Evolutionary conservation across 2,329 filamentous ascomycete genomes (phyloP), one percentile per base, ranked within the genome.

Genomic region (Alternaria gaisen): DNA sequence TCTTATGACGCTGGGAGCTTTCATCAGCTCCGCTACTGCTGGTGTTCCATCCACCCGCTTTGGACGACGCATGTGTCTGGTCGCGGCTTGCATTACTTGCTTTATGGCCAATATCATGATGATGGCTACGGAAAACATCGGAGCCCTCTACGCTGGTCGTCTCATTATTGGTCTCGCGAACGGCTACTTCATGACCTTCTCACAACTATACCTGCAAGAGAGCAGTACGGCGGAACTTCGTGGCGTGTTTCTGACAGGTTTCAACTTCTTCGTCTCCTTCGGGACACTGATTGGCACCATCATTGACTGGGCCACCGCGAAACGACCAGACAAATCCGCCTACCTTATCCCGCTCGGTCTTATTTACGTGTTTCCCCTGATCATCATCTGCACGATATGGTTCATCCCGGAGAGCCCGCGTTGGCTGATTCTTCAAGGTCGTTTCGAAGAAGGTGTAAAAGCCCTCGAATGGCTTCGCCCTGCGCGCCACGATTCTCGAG

Each of bases 151-250:
- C 58, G 80, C 81, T 24, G 86, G 84, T 10, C 82, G 86, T 38
- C 73, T 87, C 7, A 70, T 87, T 16, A 85, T 87, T 56, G 86
- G 86, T 3, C 60, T 87, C 5, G 83, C 84, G 6, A 87, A 87
- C 66, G 85, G 85, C 3, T 82, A 86, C 67, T 83, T 86, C 70
- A 75, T 87, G 84, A 86, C 84, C 2, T 87, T 84, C 61, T 80
- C 81, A 1, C 83, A 84, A 58, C 71, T 85, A 0, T 84, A 83
- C 63, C 77, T 86, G 14, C 83, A 85, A 65, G 83, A 85, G 71
- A 81, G 79, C 61, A 80, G 82, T 30, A 83, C 83, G 1, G 82
- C 83, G n/a, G 79, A 80, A 60, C 84, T 83, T 53, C 80, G 83
- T 26, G 83, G 83, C 4, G 71, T 85, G 3, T 81, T 84, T 61